Evolutionary conservation across 805 yeast species (phyloP).

Genomic region (Cyberlindnera maclurae): DNA sequence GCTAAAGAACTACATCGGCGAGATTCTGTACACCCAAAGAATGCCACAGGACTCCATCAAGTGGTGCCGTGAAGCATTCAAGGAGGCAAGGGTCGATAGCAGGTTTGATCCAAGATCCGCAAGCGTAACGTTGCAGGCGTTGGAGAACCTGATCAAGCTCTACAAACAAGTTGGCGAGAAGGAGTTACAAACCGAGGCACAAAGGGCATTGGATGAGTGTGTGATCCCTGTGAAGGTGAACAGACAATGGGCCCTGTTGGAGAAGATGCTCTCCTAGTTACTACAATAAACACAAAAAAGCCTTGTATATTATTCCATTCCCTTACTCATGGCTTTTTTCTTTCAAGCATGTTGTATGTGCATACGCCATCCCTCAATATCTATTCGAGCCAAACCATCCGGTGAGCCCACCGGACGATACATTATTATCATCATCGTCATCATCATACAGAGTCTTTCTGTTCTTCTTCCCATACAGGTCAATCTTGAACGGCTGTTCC

Average conservation of each 20-base stretch:
- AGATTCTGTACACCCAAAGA: slow-evolving; percentile 32
- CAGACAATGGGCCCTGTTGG: slow-evolving; percentile 3
- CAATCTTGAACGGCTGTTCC: slow-evolving; percentile 17
- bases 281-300: background rate
- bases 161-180: slow-evolving; percentile 14
- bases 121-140: slow-evolving; percentile 30
- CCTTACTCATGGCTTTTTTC: too few species aligned
- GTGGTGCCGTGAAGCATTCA: slow-evolving; percentile 33
- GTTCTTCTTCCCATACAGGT: slow-evolving; percentile 22
- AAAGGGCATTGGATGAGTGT: slow-evolving; percentile 5
- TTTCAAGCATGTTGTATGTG: too few species aligned
- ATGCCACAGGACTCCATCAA: slow-evolving; percentile 29
- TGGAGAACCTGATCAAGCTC: slow-evolving; percentile 25
- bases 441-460: slow-evolving; percentile 3
- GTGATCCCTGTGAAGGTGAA: slow-evolving; percentile 6
- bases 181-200: slow-evolving; percentile 9
- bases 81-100: slow-evolving; percentile 25
- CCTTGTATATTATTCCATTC: too few species aligned
- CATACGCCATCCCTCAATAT: slow-evolving; percentile 3
- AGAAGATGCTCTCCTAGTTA: slow-evolving; percentile 5
- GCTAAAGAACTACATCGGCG: slow-evolving; percentile 35
- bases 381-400: slow-evolving; percentile 1
- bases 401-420: slow-evolving; percentile 15
- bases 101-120: slow-evolving; percentile 31
- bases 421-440: slow-evolving; percentile 8